Conservation (phyloP, 345 rosid species). For the Diplotaxis tenuifolia region DNA sequence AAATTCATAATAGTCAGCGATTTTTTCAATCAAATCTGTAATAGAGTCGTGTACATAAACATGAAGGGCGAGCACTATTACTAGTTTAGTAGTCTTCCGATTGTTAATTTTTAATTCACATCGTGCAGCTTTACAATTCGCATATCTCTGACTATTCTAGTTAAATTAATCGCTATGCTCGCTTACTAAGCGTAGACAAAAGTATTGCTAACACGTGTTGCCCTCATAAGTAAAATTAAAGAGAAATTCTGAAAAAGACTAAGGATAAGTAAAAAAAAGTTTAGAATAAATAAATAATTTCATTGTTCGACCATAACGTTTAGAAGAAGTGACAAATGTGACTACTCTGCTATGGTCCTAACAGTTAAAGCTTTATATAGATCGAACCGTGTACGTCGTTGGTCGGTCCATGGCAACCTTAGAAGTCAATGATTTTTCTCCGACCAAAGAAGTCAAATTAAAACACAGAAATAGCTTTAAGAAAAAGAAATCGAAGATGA, state of each 20-base stretch:
- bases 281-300: background rate
- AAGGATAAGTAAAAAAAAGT: background rate
- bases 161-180: background rate
- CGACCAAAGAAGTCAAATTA: constrained; percentile 17
- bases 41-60: background rate
- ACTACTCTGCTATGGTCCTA: background rate
- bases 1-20: background rate
- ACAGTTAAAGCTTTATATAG: background rate
- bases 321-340: background rate
- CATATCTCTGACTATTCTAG: constrained; percentile 11
- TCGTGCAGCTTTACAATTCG: constrained; percentile 28
- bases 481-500: background rate
- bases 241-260: background rate
- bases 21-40: background rate
- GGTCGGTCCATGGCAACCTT: constrained; percentile 14
- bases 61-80: background rate
- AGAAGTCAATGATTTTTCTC: constrained; percentile 5
- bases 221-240: background rate
- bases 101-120: constrained; percentile 8
- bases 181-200: background rate
- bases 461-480: constrained; percentile 4
- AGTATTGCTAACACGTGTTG: background rate
- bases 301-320: background rate
- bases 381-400: background rate
- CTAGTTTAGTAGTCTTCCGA: background rate